Evolutionary conservation across 2,329 filamentous ascomycete species (phyloP), one percentile per base, ranked within the genome.

Genomic region (Trematosphaeria pertusa): DNA sequence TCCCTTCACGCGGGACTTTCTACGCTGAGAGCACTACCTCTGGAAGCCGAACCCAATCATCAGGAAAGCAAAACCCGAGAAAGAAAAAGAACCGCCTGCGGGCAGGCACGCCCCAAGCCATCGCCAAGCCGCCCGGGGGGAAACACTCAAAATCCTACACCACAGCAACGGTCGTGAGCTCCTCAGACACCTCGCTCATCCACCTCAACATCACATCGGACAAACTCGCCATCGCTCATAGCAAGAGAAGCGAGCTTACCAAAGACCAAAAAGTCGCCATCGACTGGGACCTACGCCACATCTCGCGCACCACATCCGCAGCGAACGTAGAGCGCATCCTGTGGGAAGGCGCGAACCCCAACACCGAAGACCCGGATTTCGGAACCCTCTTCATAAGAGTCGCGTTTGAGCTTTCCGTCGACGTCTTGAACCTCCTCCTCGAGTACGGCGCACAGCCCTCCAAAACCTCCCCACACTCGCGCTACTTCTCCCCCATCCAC

Each of bases 401-500:
- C 11, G 65, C 67, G 6, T 58, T 61, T 12, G 53, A 65, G 3
- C 57, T 70, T 49, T 49, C 64, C 1, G 49, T 52, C 0, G 54
- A 54, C 12, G 52, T 67, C 2, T 33, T 70, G 2, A 43, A 52
- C 5, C 48, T 64, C 1, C 44, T 70, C 7, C 47, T 65, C 10
- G 60, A 67, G 17, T 70, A 68, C 39, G 65, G 65, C 10, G 67
- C 64, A 9, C 62, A 70, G 22, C 52, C 66, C 5, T 60, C 56
- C 1, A 52, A 55, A 15, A 62, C 52, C 9, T 34, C 46, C 5
- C 44, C 54, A 9, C 54, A 46, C 1, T n/a, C n/a, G n/a, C 34
- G 15, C 0, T 64, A 66, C 18, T 59, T 57, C 30, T 66, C 62
- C 3, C 57, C 54, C 3, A 56, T 70, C 19, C 65, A 70, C 30